These are phyloP conservation scores for Xerocomus amazonicus DNA, from an alignment of 1,284 basidiomycete genomes.

Conservation along the genomic window DNA sequence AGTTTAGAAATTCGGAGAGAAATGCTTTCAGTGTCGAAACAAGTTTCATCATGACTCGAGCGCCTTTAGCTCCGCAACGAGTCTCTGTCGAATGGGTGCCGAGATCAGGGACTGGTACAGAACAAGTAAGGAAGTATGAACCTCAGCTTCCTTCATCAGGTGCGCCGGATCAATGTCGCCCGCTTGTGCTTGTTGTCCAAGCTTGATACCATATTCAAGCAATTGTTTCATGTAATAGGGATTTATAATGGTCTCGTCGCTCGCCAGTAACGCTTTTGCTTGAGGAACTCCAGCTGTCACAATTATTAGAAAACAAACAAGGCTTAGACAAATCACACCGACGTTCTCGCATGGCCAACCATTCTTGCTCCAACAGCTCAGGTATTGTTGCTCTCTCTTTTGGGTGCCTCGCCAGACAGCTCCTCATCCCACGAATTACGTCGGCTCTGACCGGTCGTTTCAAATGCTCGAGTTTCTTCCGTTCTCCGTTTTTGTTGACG, in stretches of 20 bases:
- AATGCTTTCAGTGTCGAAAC: conserved; percentile 2
- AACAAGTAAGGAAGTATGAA: conserved; percentile 26
- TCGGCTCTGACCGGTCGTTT: conserved; percentile 62
- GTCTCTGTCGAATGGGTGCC: conserved; percentile 25
- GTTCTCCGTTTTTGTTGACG: conserved; percentile 41
- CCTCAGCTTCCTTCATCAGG: conserved; percentile 46
- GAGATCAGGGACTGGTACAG: not conserved
- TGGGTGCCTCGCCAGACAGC: conserved; percentile 68
- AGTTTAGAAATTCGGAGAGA: conserved; percentile 12
- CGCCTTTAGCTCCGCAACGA: conserved; percentile 37
- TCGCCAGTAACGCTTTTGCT: conserved; percentile 37
- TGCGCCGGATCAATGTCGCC: conserved; percentile 39
- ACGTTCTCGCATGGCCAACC: conserved; percentile 61
- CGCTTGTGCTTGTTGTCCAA: conserved; percentile 41
- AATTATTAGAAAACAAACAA: conserved; percentile 17
- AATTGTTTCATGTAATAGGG: conserved; percentile 72
- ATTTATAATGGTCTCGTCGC: conserved; percentile 68
- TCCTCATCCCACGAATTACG: conserved; percentile 71
- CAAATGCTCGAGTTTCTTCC: conserved; percentile 57
- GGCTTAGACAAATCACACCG: conserved; percentile 17
- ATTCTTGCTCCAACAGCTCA: conserved; percentile 61
- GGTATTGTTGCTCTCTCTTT: conserved; percentile 84
- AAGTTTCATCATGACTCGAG: conserved; percentile 30
- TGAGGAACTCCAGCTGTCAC: conserved; percentile 24
- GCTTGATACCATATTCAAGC: conserved; percentile 59